Conservation (phyloP, 306 rosid genomes). For the Gynostemma pentaphyllum region DNA sequence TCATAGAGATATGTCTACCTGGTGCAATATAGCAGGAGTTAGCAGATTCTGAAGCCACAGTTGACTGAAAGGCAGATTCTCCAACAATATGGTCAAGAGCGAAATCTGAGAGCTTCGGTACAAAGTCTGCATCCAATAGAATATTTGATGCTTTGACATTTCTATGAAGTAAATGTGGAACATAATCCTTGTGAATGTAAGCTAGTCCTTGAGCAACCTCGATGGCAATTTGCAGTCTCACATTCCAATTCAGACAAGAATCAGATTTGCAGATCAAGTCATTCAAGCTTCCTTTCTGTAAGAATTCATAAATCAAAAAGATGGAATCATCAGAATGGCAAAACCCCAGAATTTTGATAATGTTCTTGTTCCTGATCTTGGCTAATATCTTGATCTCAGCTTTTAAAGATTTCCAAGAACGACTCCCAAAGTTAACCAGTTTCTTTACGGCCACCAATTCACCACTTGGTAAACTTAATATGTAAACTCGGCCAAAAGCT, state of each 20-base stretch:
- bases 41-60: conserved; percentile 60
- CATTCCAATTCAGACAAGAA: conserved; percentile 55
- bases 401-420: conserved; percentile 61
- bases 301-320: conserved; percentile 69
- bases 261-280: conserved; percentile 47
- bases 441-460: conserved; percentile 82
- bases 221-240: conserved; percentile 64
- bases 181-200: conserved; percentile 85
- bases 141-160: conserved; percentile 76
- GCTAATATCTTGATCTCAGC: conserved; percentile 78
- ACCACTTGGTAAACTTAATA: conserved; percentile 60
- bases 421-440: conserved; percentile 62
- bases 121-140: conserved; percentile 64
- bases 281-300: conserved; percentile 70
- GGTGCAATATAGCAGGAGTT: conserved; percentile 82
- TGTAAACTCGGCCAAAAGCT: conserved; percentile 62
- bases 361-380: conserved; percentile 81
- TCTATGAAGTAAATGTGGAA: conserved; percentile 81
- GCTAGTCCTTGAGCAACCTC: conserved; percentile 87
- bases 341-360: conserved; percentile 76
- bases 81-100: conserved; percentile 74
- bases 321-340: conserved; percentile 76
- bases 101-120: conserved; percentile 83
- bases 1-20: conserved; percentile 29
- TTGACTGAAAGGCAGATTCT: conserved; percentile 68